Evolutionary conservation across 202 grass and related monocot genomes (phyloP).

Genomic region (Saccharum hybrid): DNA sequence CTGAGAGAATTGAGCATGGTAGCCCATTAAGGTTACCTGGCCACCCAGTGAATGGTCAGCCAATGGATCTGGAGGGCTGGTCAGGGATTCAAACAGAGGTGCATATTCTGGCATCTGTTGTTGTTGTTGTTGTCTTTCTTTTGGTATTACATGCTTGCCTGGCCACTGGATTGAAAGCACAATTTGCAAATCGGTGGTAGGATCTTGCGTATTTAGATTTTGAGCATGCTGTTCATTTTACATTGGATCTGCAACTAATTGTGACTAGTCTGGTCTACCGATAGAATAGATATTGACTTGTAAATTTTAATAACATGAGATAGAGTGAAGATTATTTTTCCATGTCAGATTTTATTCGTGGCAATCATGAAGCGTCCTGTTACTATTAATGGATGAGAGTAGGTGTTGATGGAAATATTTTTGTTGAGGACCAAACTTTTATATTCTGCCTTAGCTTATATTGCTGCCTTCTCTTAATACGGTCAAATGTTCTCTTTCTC

Average conservation of each 20-base stretch:
- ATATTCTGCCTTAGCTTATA: slow-evolving; percentile 18
- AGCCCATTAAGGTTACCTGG: slow-evolving; percentile 84
- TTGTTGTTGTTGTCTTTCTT: not conserved
- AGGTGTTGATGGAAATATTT: slow-evolving; percentile 1
- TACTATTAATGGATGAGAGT: slow-evolving; percentile 33
- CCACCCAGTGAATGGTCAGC: slow-evolving; percentile 83
- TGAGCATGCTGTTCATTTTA: slow-evolving; percentile 18
- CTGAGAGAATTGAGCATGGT: slow-evolving; percentile 89
- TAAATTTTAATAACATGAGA: slow-evolving; percentile 22
- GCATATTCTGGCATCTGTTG: slow-evolving; percentile 26
- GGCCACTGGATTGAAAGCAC: slow-evolving; percentile 2
- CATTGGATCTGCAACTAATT: not conserved
- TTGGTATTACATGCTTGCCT: slow-evolving; percentile 5
- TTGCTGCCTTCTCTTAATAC: slow-evolving; percentile 29
- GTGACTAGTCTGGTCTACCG: slow-evolving; percentile 21
- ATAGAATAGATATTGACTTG: not conserved
- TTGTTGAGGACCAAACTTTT: slow-evolving; percentile 1
- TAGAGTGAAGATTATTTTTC: slow-evolving; percentile 26
- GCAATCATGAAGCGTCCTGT: not conserved
- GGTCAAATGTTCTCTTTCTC: slow-evolving; percentile 47
- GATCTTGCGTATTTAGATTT: slow-evolving; percentile 21
- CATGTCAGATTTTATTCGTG: slow-evolving; percentile 19
- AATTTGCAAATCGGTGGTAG: slow-evolving; percentile 18
- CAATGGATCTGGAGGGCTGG: slow-evolving; percentile 95
- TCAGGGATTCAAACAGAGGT: slow-evolving; percentile 86